Conservation (phyloP, 2,329 filamentous ascomycete species). For the Chrysoporthe puriensis region DNA sequence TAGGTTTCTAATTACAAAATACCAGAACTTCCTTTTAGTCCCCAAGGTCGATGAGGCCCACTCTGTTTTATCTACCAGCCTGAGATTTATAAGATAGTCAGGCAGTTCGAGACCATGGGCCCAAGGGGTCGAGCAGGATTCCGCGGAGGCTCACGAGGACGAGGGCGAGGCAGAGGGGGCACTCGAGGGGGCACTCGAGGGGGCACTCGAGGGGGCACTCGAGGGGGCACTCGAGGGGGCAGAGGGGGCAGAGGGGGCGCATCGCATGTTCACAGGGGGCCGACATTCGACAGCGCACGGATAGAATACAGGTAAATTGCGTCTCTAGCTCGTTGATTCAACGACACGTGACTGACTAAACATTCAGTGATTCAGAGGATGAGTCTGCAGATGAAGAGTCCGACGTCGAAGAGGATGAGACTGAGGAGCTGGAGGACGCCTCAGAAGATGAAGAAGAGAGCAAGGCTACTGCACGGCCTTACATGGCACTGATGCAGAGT, state of each 20-base stretch:
- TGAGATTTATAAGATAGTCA: not conserved
- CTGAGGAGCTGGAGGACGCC: slow-evolving; percentile 49
- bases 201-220: slow-evolving; percentile 34
- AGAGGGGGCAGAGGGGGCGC: slow-evolving; percentile 34
- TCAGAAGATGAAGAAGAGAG: slow-evolving; percentile 47
- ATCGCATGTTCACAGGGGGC: slow-evolving; percentile 35
- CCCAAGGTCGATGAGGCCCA: not conserved
- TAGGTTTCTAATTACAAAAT: not conserved
- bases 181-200: slow-evolving; percentile 34
- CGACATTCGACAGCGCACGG: slow-evolving; percentile 50
- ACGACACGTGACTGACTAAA: slow-evolving; percentile 30
- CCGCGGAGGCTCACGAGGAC: slow-evolving; percentile 37
- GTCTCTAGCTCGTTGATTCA: slow-evolving; percentile 11
- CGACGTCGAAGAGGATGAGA: slow-evolving; percentile 53
- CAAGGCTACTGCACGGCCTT: slow-evolving; percentile 49
- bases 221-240: slow-evolving; percentile 35
- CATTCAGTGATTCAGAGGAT: slow-evolving; percentile 37
- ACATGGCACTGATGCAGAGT: slow-evolving; percentile 62
- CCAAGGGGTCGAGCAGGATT: slow-evolving; percentile 33
- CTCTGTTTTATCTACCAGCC: not conserved
- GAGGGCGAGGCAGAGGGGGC: slow-evolving; percentile 33
- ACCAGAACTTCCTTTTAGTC: not conserved
- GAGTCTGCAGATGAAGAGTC: slow-evolving; percentile 44
- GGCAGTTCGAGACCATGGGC: slow-evolving; percentile 26
- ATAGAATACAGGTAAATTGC: slow-evolving; percentile 36